Percentiles rank a stretch among this genome's conserved stretches.
phyloP scores from a whole-genome alignment of 2,329 filamentous ascomycete genomes.

The Pseudogymnoascus sp. region DNA sequence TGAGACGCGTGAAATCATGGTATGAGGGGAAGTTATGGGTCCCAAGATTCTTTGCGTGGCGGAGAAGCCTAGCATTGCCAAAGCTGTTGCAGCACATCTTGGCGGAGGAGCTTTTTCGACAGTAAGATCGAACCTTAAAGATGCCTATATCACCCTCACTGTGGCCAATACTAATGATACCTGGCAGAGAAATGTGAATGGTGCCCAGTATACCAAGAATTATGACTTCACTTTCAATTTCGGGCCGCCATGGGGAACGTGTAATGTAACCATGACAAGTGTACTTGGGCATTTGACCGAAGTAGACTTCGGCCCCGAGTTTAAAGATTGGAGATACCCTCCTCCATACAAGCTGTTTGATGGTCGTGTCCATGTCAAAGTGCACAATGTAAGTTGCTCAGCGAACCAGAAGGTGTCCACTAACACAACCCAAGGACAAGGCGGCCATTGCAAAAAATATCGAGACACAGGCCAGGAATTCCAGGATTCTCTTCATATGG shows the following conservation, averaged over 20 bases:
- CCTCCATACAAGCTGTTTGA: slow-evolving; percentile 73
- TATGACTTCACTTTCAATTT: slow-evolving; percentile 91
- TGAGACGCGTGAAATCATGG: not conserved
- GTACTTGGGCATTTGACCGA: slow-evolving; percentile 80
- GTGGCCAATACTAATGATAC: slow-evolving; percentile 9
- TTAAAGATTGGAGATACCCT: slow-evolving; percentile 73
- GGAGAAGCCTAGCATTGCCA: slow-evolving; percentile 91
- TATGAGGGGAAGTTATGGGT: not conserved
- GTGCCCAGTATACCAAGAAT: slow-evolving; percentile 73
- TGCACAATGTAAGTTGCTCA: slow-evolving; percentile 50
- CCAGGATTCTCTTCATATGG: slow-evolving; percentile 85
- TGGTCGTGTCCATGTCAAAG: slow-evolving; percentile 61
- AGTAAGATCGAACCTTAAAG: slow-evolving; percentile 41
- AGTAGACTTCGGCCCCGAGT: slow-evolving; percentile 67
- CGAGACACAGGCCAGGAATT: slow-evolving; percentile 62
- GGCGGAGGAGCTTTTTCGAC: slow-evolving; percentile 65
- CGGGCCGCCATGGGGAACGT: slow-evolving; percentile 67
- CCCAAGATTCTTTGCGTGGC: slow-evolving; percentile 64
- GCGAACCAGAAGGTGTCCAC: not conserved
- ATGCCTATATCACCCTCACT: not conserved
- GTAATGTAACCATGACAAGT: slow-evolving; percentile 85
- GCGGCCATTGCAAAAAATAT: slow-evolving; percentile 79
- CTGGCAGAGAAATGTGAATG: slow-evolving; percentile 19
- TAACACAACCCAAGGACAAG: slow-evolving; percentile 52
- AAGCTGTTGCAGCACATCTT: slow-evolving; percentile 83